phyloP scores from a whole-genome alignment of 2,329 filamentous ascomycete species.

The Cladosporium sp. region DNA sequence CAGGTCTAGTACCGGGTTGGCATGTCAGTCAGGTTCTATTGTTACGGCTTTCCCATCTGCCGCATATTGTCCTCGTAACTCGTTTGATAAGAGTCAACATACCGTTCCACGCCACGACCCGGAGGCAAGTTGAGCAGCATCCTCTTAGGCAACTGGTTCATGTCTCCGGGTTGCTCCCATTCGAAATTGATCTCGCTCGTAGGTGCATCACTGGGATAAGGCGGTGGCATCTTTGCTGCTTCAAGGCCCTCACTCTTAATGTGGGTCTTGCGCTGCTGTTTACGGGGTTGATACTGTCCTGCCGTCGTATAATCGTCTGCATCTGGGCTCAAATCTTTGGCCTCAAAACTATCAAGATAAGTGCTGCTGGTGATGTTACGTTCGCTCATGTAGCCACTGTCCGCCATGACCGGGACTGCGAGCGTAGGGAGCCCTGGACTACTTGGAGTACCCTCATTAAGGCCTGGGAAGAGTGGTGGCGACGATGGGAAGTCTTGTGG shows the following conservation, averaged over 20 bases:
- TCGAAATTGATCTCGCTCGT: constrained; percentile 25
- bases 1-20: not conserved
- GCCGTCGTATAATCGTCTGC: constrained; percentile 40
- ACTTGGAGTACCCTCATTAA: constrained; percentile 56
- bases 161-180: constrained; percentile 28
- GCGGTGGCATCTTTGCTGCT: constrained; percentile 11
- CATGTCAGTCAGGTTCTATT: not conserved
- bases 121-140: constrained; percentile 27
- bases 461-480: constrained; percentile 72
- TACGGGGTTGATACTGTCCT: constrained; percentile 35
- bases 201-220: constrained; percentile 18
- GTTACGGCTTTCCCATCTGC: not conserved
- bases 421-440: constrained; percentile 68
- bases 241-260: constrained; percentile 32
- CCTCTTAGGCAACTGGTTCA: constrained; percentile 29
- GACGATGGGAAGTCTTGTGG: constrained; percentile 86
- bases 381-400: constrained; percentile 77
- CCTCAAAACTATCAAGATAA: constrained; percentile 66
- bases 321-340: constrained; percentile 44
- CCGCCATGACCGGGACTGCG: constrained; percentile 44
- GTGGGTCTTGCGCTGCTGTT: constrained; percentile 24
- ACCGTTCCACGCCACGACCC: constrained; percentile 27
- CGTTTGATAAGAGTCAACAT: constrained; percentile 27
- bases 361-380: constrained; percentile 54
- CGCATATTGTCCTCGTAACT: constrained; percentile 13